Percentiles rank a stretch among this genome's conserved stretches.
Evolutionary conservation across 163 green algal species (phyloP).

Genomic region (Prototheca cutis): DNA sequence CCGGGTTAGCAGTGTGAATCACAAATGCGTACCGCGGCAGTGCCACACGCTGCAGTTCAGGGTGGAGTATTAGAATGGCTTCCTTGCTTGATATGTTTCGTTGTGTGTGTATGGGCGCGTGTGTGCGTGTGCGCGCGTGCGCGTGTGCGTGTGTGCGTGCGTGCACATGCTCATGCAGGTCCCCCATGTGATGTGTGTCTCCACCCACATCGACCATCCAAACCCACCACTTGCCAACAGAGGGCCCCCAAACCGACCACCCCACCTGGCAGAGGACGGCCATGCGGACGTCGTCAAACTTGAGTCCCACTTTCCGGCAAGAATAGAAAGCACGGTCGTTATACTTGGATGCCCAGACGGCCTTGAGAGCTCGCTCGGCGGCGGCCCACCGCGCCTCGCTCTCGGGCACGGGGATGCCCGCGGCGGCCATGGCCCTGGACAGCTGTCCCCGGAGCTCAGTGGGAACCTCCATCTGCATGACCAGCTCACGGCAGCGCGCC

Average conservation of each 20-base stretch:
- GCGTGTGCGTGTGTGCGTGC: no score
- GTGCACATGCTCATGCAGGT: no score
- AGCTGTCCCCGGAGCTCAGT: slow-evolving; percentile 47
- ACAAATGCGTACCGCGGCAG: slow-evolving; percentile 95
- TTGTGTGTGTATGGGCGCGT: no score
- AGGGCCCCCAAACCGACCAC: no score
- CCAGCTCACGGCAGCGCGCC: slow-evolving; percentile 52
- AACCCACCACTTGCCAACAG: no score
- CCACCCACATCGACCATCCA: no score
- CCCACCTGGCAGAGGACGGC: slow-evolving; percentile 81
- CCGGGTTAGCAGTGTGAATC: slow-evolving; percentile 97
- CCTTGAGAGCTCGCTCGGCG: slow-evolving; percentile 52
- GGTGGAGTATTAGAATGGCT: no score
- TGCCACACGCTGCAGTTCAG: slow-evolving; percentile 80
- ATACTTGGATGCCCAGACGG: slow-evolving; percentile 97
- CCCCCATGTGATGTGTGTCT: no score
- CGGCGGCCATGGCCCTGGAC: slow-evolving; percentile 36
- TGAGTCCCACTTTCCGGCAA: slow-evolving; percentile 70
- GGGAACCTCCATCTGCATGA: slow-evolving; percentile 59
- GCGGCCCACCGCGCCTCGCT: slow-evolving; percentile 39
- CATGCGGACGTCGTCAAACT: slow-evolving; percentile 91
- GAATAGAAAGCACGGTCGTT: slow-evolving; percentile 94
- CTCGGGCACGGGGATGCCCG: slow-evolving; percentile 62
- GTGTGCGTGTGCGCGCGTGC: no score
- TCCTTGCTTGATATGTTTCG: no score